Conservation (phyloP, 2,329 filamentous ascomycete genomes). For the Sporothrix protearum region DNA sequence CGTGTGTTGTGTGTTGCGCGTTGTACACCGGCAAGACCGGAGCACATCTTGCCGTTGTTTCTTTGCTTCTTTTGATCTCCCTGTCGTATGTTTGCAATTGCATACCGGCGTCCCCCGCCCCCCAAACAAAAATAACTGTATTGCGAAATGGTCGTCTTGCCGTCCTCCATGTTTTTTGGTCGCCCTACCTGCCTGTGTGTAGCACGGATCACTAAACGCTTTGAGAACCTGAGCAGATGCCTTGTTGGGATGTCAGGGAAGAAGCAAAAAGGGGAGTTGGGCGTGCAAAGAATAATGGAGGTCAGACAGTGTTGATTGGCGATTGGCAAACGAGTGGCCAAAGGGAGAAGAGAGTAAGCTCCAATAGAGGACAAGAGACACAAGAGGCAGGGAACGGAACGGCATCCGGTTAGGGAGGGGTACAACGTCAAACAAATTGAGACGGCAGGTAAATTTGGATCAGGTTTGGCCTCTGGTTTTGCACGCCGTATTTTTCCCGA, state of each 20-base stretch:
- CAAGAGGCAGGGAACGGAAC: background rate
- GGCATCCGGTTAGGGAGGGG: background rate
- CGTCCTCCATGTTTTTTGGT: background rate
- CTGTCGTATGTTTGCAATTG: background rate
- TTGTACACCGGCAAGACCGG: background rate
- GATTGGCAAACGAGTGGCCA: background rate
- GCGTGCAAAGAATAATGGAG: background rate
- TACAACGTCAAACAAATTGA: background rate
- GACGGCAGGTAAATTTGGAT: background rate
- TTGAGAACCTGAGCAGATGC: slow-evolving; percentile 2
- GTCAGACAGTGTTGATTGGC: background rate
- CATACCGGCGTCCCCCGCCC: background rate
- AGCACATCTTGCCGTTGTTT: too few species aligned
- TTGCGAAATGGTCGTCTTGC: background rate
- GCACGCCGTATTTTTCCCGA: background rate
- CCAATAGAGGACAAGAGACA: background rate
- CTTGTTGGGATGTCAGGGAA: slow-evolving; percentile 2
- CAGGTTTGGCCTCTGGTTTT: background rate
- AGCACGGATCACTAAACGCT: background rate
- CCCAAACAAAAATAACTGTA: slow-evolving; percentile 4
- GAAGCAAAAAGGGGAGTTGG: background rate
- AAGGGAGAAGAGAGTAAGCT: background rate
- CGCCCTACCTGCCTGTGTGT: background rate
- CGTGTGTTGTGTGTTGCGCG: background rate
- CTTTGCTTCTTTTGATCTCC: background rate